Evolutionary conservation across 192 early-diverging fungal genomes (phyloP), one percentile per base, ranked within the genome.

Genomic region (Phycomyces blakesleeanus): DNA sequence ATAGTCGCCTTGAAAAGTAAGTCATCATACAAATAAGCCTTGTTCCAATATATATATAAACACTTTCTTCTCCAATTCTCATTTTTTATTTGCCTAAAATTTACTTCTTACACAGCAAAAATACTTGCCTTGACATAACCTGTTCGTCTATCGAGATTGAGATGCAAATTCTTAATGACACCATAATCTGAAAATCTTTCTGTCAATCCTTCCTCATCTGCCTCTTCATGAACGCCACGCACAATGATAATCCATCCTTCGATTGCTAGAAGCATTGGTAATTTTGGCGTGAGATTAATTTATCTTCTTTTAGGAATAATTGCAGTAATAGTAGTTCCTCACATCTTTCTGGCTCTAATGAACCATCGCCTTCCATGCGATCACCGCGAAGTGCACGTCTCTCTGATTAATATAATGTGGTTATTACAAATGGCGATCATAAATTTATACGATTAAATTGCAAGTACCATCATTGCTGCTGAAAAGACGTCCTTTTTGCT

Each of bases 201-300:
- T 61, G 72, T 83, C 54, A 98, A 70, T 49, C 91, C 90, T 18
- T 98, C 96, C 64, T 97, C 96, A 24, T 86, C 89, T 10, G 93
- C 88, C 73, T 98, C 96, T 72, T 98, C 94, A 75, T 98, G 94
- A 20, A 98, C 80, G 34, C 91, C 92, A 0, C 92, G 93, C 10
- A 91, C 87, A n/a, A 98, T 71, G 5, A 98, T 73, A 40, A 98
- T 93, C 96, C 96, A 98, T 34, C 96, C 96, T 68, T 98, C 96
- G 24, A 97, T 81, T 29, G 83, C 83, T 85, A 74, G 15, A 29
- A n/a, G n/a, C n/a, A 42, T 15, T n/a, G 26, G 21, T 53, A 50
- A 20, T 11, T 12, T n/a, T 38, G 22, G 18, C 25, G 0, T 9
- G n/a, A n/a, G n/a, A n/a, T n/a, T n/a, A n/a, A n/a, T n/a, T n/a